Evolutionary conservation across 345 rosid genomes (phyloP), one percentile per base, ranked within the genome.

Genomic region (Lenwebbia sp.): DNA sequence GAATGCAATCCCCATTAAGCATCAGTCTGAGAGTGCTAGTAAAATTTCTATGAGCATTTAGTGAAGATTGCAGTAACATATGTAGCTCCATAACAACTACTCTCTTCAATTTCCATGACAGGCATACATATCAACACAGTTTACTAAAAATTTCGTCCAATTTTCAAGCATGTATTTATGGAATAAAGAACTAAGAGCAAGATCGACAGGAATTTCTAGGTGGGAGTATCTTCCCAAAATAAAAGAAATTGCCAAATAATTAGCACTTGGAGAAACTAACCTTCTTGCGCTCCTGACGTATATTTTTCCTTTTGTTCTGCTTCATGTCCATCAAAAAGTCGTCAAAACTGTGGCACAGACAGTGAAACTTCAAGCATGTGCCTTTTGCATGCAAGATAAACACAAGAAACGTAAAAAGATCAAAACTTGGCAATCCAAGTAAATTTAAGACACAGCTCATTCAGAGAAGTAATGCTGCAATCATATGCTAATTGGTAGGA

Each of bases 261-360:
- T 19, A 83, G 44, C 9, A 82, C 40, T 28, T 26, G 19, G 56
- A 84, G 40, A 83, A 62, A 89, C 44, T 81, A 84, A 96, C 99
- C 99, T 96, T 96, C 90, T 95, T 95, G 82, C 99, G 98, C 88
- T 96, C 99, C 88, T 97, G 97, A 83, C 96, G 95, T 54, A 97
- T 92, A 90, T 95, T 93, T 93, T 95, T 95, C 89, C 99, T 93
- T 90, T 97, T 97, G 90, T 88, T 95, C 88, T 94, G 97, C 93
- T 93, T 96, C 98, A 96, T 91, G 91, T 95, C 98, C 98, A 96
- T 95, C 93, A 96, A 91, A 88, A 97, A 96, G 87, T 96, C 98
- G 88, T 97, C 98, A 92, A 97, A 97, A 87, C 99, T 97, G 93
- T 83, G 84, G 78, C 60, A 49, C 40, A 75, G 54, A 86, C 86